These are phyloP conservation scores for Zasmidium citrigriseum DNA, from an alignment of 2,329 filamentous ascomycete species.

Conservation along the genomic window DNA sequence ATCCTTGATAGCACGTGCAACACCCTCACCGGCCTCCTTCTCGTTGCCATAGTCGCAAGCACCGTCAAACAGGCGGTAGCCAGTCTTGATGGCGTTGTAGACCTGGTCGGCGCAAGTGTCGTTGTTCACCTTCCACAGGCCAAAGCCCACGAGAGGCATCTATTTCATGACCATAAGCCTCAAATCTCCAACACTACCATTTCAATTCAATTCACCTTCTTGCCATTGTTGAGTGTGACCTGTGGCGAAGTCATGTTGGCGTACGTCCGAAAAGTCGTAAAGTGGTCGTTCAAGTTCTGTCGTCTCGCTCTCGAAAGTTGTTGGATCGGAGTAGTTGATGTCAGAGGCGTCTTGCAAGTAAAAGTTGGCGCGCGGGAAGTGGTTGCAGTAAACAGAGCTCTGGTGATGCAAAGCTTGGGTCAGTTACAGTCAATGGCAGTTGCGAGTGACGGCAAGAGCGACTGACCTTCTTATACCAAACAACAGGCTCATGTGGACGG, in stretches of 20 bases:
- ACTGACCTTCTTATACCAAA: constrained; percentile 9
- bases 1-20: constrained; percentile 77
- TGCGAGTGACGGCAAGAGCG: not conserved
- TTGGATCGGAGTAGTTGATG: constrained; percentile 1
- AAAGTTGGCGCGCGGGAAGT: not conserved
- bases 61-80: constrained; percentile 63
- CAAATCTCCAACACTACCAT: not conserved
- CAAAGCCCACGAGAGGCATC: constrained; percentile 76
- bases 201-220: constrained; percentile 25
- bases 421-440: not conserved
- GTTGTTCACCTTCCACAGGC: constrained; percentile 82
- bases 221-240: constrained; percentile 41
- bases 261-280: constrained; percentile 21
- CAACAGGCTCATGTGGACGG: not conserved
- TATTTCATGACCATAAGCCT: constrained; percentile 33
- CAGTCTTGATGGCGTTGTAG: constrained; percentile 69
- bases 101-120: constrained; percentile 72
- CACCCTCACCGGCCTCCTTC: constrained; percentile 72
- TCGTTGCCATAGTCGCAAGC: constrained; percentile 81
- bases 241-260: constrained; percentile 33
- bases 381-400: not conserved
- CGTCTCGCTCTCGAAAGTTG: not conserved
- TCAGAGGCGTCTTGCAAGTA: not conserved
- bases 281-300: constrained; percentile 7
- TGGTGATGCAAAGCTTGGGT: not conserved